Evolutionary conservation across 352 stramenopile species (phyloP), one percentile per base, ranked within the genome.

Genomic region (Phytophthora boehmeriae): DNA sequence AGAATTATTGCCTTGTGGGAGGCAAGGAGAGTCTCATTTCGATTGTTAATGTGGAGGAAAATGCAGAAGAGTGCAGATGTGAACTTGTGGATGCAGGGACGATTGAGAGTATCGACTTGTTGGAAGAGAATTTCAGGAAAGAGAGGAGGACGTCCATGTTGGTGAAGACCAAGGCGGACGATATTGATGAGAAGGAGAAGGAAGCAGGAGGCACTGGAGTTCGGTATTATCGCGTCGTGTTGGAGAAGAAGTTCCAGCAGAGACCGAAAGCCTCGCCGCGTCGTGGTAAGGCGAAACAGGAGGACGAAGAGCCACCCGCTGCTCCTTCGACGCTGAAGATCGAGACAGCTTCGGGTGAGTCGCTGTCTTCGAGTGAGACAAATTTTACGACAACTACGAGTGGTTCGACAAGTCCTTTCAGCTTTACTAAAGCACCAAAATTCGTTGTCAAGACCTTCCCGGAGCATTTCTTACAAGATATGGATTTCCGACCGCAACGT

Each of bases 1-100:
- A 80, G 43, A 93, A 94, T 67, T 96, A 96, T 50, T 88, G 80
- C 49, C 84, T 96, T 28, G 80, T 96, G 1, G 88, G 88, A 16
- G 84, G 86, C n/a, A 67, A 73, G 0, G 80, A 90, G 36, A 84
- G 78, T 44, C 68, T 96, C 19, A 88, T 96, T 17, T 96, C 88
- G 10, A 83, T 96, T 67, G 83, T 96, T 5, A 92, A 96, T 59
- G 83, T 93, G 14, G 80, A 93, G 53, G 84, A 92, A 43, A 96
- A 96, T 42, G 73, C 80, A 1, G 88, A 96, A 45, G 80, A 90
- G 41, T 96, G 88, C 50, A 75, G 88, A 27, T 96, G 88, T 46
- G 88, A 96, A 56, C 72, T 93, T 1, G 71, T 87, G 43, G 58
- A 78, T 43, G 78, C 78, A 36, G 84, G 84, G 1, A 73, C 62